Conservation (phyloP, 495 filamentous ascomycete species). For the Penicillium parvum region DNA sequence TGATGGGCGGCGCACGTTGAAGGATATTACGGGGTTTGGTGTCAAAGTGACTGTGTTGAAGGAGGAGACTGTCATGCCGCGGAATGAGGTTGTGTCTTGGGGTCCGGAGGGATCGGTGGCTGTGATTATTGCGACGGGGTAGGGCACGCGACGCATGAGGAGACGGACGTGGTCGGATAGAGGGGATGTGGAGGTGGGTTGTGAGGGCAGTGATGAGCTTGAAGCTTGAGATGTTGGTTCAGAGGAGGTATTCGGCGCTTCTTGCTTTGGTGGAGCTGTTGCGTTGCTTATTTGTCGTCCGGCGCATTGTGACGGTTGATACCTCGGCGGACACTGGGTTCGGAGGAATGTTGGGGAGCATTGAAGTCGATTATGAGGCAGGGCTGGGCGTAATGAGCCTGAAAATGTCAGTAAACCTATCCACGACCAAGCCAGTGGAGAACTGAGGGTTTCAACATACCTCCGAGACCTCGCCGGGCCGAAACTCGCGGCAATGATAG, state of each 20-base stretch:
- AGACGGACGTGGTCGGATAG: conserved; percentile 47
- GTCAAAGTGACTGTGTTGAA: conserved; percentile 69
- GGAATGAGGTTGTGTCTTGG: conserved; percentile 26
- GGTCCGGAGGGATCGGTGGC: conserved; percentile 31
- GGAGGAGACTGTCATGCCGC: conserved; percentile 78
- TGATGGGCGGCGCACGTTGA: conserved; percentile 73
- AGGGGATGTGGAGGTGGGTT: conserved; percentile 9
- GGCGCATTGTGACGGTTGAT: conserved; percentile 3
- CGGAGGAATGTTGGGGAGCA: conserved; percentile 3
- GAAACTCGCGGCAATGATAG: conserved; percentile 26
- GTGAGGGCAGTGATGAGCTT: not conserved
- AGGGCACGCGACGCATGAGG: conserved; percentile 66
- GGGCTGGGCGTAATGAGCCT: not conserved
- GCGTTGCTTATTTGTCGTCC: conserved; percentile 17
- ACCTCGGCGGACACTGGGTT: not conserved
- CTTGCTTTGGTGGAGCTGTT: conserved; percentile 6
- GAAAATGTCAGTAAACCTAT: not conserved
- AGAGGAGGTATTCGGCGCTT: not conserved
- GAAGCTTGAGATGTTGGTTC: not conserved
- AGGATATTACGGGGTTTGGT: conserved; percentile 66
- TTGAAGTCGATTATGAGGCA: not conserved
- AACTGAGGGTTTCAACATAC: too few relatives aligned
- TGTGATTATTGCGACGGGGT: conserved; percentile 73
- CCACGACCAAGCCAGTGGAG: not conserved
- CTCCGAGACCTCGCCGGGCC: conserved; percentile 23